Percentiles rank a stretch among this genome's conserved stretches.
phyloP scores from a whole-genome alignment of 2,329 filamentous ascomycete species.

The Penicillium sp. region DNA sequence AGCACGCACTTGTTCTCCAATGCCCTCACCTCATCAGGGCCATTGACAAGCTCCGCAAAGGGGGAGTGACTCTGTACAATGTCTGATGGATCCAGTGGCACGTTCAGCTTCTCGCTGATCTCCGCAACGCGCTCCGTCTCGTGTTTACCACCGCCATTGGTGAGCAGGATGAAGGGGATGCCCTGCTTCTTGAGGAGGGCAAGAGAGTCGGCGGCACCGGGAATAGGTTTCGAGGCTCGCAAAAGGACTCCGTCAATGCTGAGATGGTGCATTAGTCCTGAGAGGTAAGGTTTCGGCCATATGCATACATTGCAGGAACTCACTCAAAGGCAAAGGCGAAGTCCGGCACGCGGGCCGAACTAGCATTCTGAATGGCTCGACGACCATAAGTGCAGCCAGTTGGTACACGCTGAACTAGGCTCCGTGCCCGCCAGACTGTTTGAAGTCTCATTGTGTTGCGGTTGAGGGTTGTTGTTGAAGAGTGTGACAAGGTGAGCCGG shows the following conservation, averaged over 20 bases:
- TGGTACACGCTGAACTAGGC: slow-evolving; percentile 25
- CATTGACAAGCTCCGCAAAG: slow-evolving; percentile 65
- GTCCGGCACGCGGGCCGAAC: slow-evolving; percentile 30
- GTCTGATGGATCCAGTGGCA: slow-evolving; percentile 60
- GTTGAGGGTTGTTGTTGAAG: neutral
- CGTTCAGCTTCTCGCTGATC: slow-evolving; percentile 60
- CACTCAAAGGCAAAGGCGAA: slow-evolving; percentile 47
- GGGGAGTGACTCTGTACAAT: slow-evolving; percentile 92
- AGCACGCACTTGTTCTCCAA: slow-evolving; percentile 63
- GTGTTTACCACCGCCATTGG: slow-evolving; percentile 86
- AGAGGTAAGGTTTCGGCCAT: neutral
- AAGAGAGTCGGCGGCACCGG: slow-evolving; percentile 70
- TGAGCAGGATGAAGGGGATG: slow-evolving; percentile 90
- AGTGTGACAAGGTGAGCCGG: neutral
- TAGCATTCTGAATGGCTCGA: slow-evolving; percentile 29
- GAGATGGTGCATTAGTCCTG: slow-evolving; percentile 9
- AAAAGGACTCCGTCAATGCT: slow-evolving; percentile 95
- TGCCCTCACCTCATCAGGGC: slow-evolving; percentile 50
- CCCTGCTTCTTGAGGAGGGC: slow-evolving; percentile 64
- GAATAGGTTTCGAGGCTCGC: slow-evolving; percentile 71
- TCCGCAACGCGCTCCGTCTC: slow-evolving; percentile 69
- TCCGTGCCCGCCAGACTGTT: slow-evolving; percentile 23
- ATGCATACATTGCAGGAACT: slow-evolving; percentile 16
- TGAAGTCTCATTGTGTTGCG: slow-evolving; percentile 25
- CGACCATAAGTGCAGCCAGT: slow-evolving; percentile 17